Percentiles rank a stretch among this genome's conserved stretches.
These are phyloP conservation scores for Nicotiana paniculata DNA, from an alignment of 257 asterid species.

Conservation along the genomic window DNA sequence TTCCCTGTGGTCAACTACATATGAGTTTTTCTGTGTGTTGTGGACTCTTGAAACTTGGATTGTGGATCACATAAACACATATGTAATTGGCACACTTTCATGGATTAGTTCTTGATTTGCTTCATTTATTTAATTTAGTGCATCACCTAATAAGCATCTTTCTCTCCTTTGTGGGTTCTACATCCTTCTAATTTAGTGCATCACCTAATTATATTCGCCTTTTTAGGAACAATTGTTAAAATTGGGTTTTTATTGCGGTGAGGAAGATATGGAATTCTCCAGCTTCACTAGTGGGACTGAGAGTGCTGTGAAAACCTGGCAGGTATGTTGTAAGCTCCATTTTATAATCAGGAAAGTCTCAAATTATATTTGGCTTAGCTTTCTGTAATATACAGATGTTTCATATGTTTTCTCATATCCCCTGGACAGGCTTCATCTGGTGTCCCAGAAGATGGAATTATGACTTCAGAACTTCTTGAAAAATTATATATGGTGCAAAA, in stretches of 20 bases:
- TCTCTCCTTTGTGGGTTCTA: background rate
- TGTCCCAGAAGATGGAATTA: conserved; percentile 68
- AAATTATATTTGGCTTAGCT: background rate
- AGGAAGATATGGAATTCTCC: conserved; percentile 85
- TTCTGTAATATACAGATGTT: background rate
- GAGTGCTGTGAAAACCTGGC: conserved; percentile 97
- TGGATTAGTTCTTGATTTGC: background rate
- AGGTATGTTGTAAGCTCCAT: conserved; percentile 42
- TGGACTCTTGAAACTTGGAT: background rate
- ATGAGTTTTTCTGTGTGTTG: background rate
- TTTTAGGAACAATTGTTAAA: conserved; percentile 67
- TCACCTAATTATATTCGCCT: background rate
- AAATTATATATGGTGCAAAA: conserved; percentile 27
- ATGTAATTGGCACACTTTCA: background rate
- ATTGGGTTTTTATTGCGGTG: conserved; percentile 90
- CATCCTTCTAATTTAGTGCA: background rate
- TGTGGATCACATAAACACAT: background rate
- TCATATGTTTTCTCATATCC: conserved; percentile 1
- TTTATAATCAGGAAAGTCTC: background rate
- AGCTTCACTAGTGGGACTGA: conserved; percentile 75
- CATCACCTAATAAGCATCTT: too few species aligned
- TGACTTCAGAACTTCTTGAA: conserved; percentile 75
- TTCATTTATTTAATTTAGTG: background rate
- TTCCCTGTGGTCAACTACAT: background rate
- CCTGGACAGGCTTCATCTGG: conserved; percentile 60